These are phyloP conservation scores for Podospora tetraspora DNA, from an alignment of 495 filamentous ascomycete species.

Conservation along the genomic window DNA sequence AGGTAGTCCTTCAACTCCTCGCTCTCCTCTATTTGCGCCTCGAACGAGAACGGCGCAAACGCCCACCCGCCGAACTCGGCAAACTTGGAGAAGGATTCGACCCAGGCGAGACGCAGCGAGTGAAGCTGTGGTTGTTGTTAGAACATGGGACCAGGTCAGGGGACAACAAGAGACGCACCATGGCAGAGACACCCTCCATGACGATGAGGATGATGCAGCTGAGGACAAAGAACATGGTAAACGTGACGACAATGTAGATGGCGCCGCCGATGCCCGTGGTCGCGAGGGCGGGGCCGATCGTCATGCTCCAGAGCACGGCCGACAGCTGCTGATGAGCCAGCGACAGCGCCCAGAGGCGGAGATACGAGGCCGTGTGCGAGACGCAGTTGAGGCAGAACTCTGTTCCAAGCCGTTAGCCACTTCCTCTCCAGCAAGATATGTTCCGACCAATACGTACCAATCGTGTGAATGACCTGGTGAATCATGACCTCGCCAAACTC, in stretches of 20 bases:
- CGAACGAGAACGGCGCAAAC: slow-evolving; percentile 91
- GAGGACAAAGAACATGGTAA: slow-evolving; percentile 83
- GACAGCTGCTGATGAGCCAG: slow-evolving; percentile 97
- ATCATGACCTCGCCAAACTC: slow-evolving; percentile 97
- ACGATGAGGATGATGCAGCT: slow-evolving; percentile 68
- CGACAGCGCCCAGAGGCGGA: slow-evolving; percentile 96
- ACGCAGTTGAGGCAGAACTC: slow-evolving; percentile 99
- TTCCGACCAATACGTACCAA: slow-evolving; percentile 53
- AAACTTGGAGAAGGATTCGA: slow-evolving; percentile 99
- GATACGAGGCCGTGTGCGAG: slow-evolving; percentile 96
- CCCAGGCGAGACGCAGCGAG: slow-evolving; percentile 93
- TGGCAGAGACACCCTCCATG: slow-evolving; percentile 48
- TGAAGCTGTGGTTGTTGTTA: slow-evolving; percentile 52
- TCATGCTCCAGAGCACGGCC: slow-evolving; percentile 95
- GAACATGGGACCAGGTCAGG: background rate
- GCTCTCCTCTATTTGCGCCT: slow-evolving; percentile 80
- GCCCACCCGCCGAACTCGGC: slow-evolving; percentile 91
- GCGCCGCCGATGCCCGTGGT: slow-evolving; percentile 62
- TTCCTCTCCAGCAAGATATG: slow-evolving; percentile 9
- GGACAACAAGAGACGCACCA: slow-evolving; percentile 34
- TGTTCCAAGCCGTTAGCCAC: slow-evolving; percentile 25
- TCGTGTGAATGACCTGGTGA: slow-evolving; percentile 98
- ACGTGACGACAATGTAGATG: slow-evolving; percentile 70
- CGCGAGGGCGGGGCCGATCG: slow-evolving; percentile 68
- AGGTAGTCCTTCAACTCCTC: slow-evolving; percentile 46